Evolutionary conservation across 305 asterid genomes (phyloP), one percentile per base, ranked within the genome.

Genomic region (Rubia peregrina): DNA sequence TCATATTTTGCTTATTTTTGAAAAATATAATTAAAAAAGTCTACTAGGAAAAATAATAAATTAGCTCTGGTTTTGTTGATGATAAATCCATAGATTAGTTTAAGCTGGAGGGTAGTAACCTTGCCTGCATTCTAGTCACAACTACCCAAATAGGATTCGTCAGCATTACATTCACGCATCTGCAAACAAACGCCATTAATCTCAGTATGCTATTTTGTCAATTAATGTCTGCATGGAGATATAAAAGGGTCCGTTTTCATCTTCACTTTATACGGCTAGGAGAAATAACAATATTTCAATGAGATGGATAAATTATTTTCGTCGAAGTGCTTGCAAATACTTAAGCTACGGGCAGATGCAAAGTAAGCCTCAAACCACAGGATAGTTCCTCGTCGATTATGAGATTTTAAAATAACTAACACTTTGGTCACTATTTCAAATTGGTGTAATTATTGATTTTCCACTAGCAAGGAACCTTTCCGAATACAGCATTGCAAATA

Each of bases 141-240:
- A 77, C 74, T 21, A 77, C 75, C 81, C 81, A 77, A 19, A 77
- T 79, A 70, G 82, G 81, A 80, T 67, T 72, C 8, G 80, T 77
- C 74, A 93, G 87, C 86, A 90, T 91, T 78, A 93, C 96, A 83
- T 93, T 93, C 61, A 89, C 90, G 69, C 98, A 93, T 89, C 97
- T 93, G 72, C 19, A 75, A 56, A 73, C 13, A 56, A 55, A 62
- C 42, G 8, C 3, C 33, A 56, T 46, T 64, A 33, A 14, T 40
- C 21, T 36, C 22, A 36, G 22, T 42, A 33, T 44, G 8, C 71
- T 67, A 43, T 53, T 53, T 67, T 9, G 1, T 33, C 33, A 53
- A 48, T 51, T 17, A 53, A 30, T 17, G 16, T 9, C 11, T 13
- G 59, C 40, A 66, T 9, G 56, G 68, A 22, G 71, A 36, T 14